Base-by-base conservation (phyloP, 306 rosid species). In the Parietaria judaica region DNA sequence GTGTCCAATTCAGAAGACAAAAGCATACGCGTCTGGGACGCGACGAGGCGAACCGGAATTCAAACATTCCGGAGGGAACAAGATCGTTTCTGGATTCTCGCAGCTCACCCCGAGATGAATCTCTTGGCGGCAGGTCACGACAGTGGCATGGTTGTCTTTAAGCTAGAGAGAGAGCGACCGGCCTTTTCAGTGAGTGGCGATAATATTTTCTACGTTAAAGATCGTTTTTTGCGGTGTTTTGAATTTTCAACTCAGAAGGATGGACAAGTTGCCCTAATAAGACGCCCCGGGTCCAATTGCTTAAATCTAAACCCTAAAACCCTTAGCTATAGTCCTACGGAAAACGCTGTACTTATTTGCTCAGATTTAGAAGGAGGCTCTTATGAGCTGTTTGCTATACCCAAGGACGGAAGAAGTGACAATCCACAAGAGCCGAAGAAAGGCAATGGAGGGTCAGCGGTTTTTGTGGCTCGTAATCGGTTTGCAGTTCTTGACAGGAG, bases 11-110 rank as follows among this genome's bases (percentile, higher is more conserved):
- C 97, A 17, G 97, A 91, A 79, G 97, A 91, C 76, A 91, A 87
- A 78, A 91, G 97, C 64, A 91, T 91, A 44, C 87, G 96, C 53
- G 95, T 91, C 41, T 91, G 97, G 97, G 97, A 91, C 78, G 96
- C 76, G 14, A 91, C 96, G 39, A 91, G 86, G 79, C 76, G 97
- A 65, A 85, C 97, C 52, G 96, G 97, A 67, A 72, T 91, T 39
- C 97, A 91, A 81, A 91, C 97, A 39, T 91, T 91, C 69, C 95
- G 97, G 54, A 74, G 97, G 37, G 97, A 91, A 71, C 97, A 91
- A 56, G 97, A 91, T 69, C 86, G 97, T 48, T 91, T 91, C 70
- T 91, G 97, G 97, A 91, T 91, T 80, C 97, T 91, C 67, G 76
- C 96, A 36, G 78, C 96, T 60, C 97, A 91, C 68, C 97, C 97